Conservation (phyloP, 78 protist genomes). For the Goniomonas avonlea region DNA sequence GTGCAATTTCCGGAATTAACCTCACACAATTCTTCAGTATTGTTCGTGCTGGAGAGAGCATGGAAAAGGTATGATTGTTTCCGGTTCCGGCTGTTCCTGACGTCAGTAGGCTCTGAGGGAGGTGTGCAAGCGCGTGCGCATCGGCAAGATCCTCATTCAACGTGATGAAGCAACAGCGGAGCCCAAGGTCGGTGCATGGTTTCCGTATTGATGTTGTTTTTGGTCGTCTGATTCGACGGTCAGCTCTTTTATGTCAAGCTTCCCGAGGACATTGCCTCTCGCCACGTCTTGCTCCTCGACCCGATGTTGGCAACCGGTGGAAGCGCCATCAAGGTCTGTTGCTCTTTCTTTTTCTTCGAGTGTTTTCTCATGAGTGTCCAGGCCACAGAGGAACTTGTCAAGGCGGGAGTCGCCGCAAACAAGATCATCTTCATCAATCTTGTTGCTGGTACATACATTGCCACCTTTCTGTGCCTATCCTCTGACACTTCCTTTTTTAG, state of each 20-base stretch:
- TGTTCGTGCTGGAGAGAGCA: constrained; percentile 10
- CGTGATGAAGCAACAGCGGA: constrained; percentile 20
- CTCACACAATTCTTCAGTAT: no score
- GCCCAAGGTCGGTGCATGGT: background rate
- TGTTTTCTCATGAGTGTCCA: no score
- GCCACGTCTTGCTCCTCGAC: background rate
- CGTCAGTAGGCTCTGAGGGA: background rate
- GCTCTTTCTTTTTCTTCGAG: no score
- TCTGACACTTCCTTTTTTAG: background rate
- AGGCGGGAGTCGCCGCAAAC: background rate
- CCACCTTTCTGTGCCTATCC: background rate
- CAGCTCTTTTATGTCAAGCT: background rate
- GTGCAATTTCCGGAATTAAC: no score
- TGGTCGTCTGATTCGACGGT: no score
- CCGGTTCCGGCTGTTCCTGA: background rate
- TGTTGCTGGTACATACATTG: background rate
- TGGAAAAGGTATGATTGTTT: background rate
- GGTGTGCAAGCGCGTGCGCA: background rate
- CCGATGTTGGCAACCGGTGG: constrained; percentile 32
- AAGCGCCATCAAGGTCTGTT: background rate
- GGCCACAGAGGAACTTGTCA: background rate
- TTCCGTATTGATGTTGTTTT: no score
- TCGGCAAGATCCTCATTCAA: constrained; percentile 20
- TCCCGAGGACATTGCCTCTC: background rate
- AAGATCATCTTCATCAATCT: background rate